phyloP scores from a whole-genome alignment of 2,329 filamentous ascomycete species.

The Botrytis fabae region DNA sequence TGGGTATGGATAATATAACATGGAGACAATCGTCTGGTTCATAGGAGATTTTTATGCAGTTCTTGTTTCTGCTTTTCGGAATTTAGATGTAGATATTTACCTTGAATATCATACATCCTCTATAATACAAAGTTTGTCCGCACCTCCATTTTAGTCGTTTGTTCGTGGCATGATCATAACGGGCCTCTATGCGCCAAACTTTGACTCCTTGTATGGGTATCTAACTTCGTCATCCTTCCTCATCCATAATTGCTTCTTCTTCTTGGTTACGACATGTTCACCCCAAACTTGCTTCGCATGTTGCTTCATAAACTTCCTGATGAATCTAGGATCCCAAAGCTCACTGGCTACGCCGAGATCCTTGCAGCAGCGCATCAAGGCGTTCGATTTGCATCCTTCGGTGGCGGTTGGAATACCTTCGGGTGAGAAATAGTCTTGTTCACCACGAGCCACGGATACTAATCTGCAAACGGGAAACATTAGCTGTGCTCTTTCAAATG shows the following conservation, averaged over 20 bases:
- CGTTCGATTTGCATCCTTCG: constrained; percentile 97
- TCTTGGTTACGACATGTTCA: constrained; percentile 84
- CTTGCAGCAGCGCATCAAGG: constrained; percentile 97
- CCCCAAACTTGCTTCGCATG: constrained; percentile 81
- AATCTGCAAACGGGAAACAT: constrained; percentile 56
- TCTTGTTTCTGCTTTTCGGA: not conserved
- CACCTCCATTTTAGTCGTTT: not conserved
- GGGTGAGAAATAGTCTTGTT: constrained; percentile 88
- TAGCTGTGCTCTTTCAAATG: constrained; percentile 16
- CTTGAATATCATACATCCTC: constrained; percentile 1
- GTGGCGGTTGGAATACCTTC: constrained; percentile 92
- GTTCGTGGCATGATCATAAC: not conserved
- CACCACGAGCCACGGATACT: constrained; percentile 87
- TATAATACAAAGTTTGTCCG: constrained; percentile 7
- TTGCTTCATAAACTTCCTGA: constrained; percentile 75
- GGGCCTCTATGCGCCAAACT: constrained; percentile 32
- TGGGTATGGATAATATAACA: not conserved
- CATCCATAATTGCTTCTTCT: constrained; percentile 83
- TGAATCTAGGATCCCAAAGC: constrained; percentile 93
- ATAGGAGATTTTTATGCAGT: constrained; percentile 5
- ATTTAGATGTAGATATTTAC: not conserved
- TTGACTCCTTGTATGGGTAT: constrained; percentile 58
- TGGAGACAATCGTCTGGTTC: not conserved
- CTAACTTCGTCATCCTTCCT: constrained; percentile 77
- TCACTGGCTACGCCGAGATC: constrained; percentile 93